Base-by-base conservation (phyloP, 2,329 filamentous ascomycete genomes). In the Meredithiella fracta region DNA sequence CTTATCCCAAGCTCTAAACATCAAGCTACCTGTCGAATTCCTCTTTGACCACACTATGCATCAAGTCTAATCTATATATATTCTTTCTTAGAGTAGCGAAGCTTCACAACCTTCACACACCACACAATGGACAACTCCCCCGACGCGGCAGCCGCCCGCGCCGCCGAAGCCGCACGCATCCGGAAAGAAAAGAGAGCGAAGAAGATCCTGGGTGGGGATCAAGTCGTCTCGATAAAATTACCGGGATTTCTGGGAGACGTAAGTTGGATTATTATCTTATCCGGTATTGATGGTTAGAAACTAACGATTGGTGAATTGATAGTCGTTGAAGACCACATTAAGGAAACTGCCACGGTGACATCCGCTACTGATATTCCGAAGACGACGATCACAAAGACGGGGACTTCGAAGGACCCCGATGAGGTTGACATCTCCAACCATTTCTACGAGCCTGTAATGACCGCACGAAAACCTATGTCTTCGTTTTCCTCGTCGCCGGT, bases 401-500 rank as follows among this genome's bases (percentile, higher is more conserved):
- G 11, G 29, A 11, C 5, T 34, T 11, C 29, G 5, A 11, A 34
- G 5, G 83, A 86, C 63, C 85, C 85, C 4, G 84, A 82, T 3
- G 86, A 89, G 67, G 76, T 87, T 60, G 85, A 90, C 66, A 88
- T 91, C 62, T 86, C 83, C n/a, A 69, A 83, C 60, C 83, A 86
- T 68, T 82, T 76, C 67, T 85, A 84, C 67, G 68, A 75, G 34
- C 82, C 81, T 1, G 52, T 54, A 6, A 59, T 62, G 14, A 63
- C 59, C 25, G 44, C 58, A 26, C 59, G 60, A 3, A 22, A 54
- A 15, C 44, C 54, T 5, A 70, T 71, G 42, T 62, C 53, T 3
- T 25, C 53, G 1, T 50, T 55, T 22, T 69, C 22, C 68, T 70
- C 55, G 7, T 26, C 50, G 54, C 63, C 71, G 53, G 62, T 67